Percentiles rank a stretch among this genome's conserved stretches.
Conservation (phyloP, 2,329 filamentous ascomycete genomes). For the Colletotrichum siamense region DNA sequence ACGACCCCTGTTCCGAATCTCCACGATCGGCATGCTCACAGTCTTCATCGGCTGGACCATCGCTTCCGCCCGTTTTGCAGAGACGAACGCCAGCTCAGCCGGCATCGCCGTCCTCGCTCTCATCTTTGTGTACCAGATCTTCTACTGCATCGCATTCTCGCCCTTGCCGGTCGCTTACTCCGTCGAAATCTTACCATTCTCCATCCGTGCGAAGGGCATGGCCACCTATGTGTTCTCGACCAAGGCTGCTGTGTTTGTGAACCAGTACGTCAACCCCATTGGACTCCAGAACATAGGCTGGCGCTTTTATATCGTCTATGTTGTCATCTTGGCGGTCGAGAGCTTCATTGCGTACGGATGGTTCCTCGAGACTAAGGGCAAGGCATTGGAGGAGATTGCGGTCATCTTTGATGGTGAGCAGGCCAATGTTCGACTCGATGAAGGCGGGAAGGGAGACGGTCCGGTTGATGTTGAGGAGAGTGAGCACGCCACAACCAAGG, state of each 20-base stretch:
- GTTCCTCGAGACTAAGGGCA: slow-evolving; percentile 59
- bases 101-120: slow-evolving; percentile 37
- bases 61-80: slow-evolving; percentile 35
- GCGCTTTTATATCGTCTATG: slow-evolving; percentile 64
- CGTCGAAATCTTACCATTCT: slow-evolving; percentile 58
- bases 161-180: slow-evolving; percentile 56
- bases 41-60: slow-evolving; percentile 41
- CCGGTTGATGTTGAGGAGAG: slow-evolving; percentile 9
- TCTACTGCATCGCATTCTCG: slow-evolving; percentile 61
- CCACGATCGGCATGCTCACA: slow-evolving; percentile 30
- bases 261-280: slow-evolving; percentile 54
- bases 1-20: slow-evolving; percentile 28
- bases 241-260: slow-evolving; percentile 33
- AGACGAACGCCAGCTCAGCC: slow-evolving; percentile 31
- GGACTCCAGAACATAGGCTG: slow-evolving; percentile 55
- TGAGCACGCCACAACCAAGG: slow-evolving; percentile 7
- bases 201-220: slow-evolving; percentile 57
- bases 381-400: slow-evolving; percentile 60
- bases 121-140: slow-evolving; percentile 44
- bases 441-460: neutral
- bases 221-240: slow-evolving; percentile 31
- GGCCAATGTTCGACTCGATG: slow-evolving; percentile 5
- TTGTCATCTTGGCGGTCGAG: slow-evolving; percentile 50
- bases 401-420: slow-evolving; percentile 54
- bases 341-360: slow-evolving; percentile 45